Evolutionary conservation across 1,284 basidiomycete species (phyloP), one percentile per base, ranked within the genome.

Genomic region (Schizopora paradoxa): DNA sequence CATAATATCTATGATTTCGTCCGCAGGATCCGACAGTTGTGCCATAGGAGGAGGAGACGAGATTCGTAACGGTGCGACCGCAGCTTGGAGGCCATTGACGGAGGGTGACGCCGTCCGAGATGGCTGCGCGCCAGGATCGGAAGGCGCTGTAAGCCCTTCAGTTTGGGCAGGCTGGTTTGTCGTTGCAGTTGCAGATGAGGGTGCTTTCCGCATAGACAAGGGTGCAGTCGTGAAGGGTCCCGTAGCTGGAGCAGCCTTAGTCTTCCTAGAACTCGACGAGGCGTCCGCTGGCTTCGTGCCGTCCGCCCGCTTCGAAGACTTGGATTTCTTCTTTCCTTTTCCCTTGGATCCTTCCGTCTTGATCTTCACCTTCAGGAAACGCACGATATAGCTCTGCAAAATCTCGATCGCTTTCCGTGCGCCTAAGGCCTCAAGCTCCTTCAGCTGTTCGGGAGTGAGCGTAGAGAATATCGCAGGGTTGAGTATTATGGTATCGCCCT

Each of bases 381-480:
- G 76, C 28, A 92, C 87, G 59, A 94, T 87, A 58, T 91, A 87
- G 1, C 77, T 79, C 55, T 91, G 91, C 40, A 95, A 67, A 18
- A 90, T 82, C 56, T 82, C 79, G 45, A 95, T 66, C 6, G 91
- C 90, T 57, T 86, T 83, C 60, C 86, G 80, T 1, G 89, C 86
- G 3, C 91, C 90, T 57, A 91, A 75, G 32, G 76, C 75, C 62
- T 91, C 87, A 34, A 94, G 70, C 45, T 87, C 82, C 45, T 73
- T 74, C 39, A 95, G 65, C 61, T 87, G 84, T 48, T 83, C 82
- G 26, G 74, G 68, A 1, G 82, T 80, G 7, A 95, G 74, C 51
- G 83, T 82, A 5, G 83, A 77, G 61, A 95, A 95, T 32, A 95
- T 86, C 21, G 76, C 73, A 2, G 91, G 91, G 57, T 88, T 88